A percentile compares a stretch with the other conserved stretches of the same genome.
Evolutionary conservation across 1,284 basidiomycete genomes (phyloP).

Genomic region (Ustilago nuda): DNA sequence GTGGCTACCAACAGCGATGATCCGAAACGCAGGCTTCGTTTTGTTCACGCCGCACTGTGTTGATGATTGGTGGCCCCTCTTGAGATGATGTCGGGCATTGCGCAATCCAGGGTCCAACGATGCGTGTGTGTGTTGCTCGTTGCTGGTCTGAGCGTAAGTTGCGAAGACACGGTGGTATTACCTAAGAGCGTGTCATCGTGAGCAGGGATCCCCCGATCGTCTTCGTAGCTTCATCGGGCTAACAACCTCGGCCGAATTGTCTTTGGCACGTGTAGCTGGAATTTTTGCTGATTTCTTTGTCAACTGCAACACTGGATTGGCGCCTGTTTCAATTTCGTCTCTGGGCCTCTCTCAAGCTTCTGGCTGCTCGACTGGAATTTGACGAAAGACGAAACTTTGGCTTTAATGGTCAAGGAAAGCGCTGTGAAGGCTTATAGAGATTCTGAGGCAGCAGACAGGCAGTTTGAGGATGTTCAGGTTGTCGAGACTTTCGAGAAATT

Average conservation of each 20-base stretch:
- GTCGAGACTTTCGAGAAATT: slow-evolving; percentile 13
- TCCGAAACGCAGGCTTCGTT: too few species aligned
- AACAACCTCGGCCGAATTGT: neutral
- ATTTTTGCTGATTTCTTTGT: too few species aligned
- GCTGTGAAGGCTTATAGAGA: slow-evolving; percentile 21
- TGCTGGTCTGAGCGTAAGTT: slow-evolving; percentile 31
- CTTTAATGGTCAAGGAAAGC: neutral
- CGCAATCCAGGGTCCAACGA: slow-evolving; percentile 31
- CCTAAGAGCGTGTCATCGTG: slow-evolving; percentile 20
- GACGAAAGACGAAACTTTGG: slow-evolving; percentile 9
- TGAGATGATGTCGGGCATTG: neutral
- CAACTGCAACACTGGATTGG: neutral
- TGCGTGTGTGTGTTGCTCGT: slow-evolving; percentile 16
- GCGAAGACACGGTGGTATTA: slow-evolving; percentile 8
- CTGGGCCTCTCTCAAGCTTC: neutral
- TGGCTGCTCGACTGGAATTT: neutral
- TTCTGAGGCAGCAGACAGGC: slow-evolving; percentile 24
- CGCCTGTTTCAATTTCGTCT: neutral
- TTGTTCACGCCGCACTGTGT: neutral
- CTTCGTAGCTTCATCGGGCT: too few species aligned
- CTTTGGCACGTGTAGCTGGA: too few species aligned
- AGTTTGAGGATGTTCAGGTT: slow-evolving; percentile 1
- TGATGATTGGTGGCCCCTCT: neutral
- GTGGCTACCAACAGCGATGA: too few species aligned
- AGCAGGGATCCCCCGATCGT: neutral